phyloP scores from a whole-genome alignment of 257 asterid genomes.

The Solanum pimpinellifolium region DNA sequence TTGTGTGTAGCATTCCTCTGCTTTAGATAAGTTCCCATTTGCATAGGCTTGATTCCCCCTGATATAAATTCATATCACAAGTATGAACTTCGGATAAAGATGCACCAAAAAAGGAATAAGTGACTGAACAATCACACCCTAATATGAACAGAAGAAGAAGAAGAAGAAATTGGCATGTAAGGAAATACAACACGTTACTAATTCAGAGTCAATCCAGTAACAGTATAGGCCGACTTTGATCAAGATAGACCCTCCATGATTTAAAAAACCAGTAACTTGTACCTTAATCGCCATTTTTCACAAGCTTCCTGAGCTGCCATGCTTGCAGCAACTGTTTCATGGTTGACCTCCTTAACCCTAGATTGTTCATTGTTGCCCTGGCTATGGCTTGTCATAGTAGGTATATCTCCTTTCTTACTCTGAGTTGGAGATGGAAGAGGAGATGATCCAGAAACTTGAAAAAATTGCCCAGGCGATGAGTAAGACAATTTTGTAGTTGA shows the following conservation, averaged over 20 bases:
- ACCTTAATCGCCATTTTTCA: slow-evolving; percentile 96
- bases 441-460: slow-evolving; percentile 41
- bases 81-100: slow-evolving; percentile 1
- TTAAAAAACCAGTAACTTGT: slow-evolving; percentile 1
- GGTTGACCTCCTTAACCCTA: slow-evolving; percentile 28
- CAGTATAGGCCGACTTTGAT: not conserved
- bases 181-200: not conserved
- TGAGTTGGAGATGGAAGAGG: slow-evolving; percentile 28
- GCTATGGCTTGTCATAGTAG: slow-evolving; percentile 22
- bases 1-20: slow-evolving; percentile 78
- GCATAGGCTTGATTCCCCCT: slow-evolving; percentile 99
- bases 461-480: slow-evolving; percentile 23
- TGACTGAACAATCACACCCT: not conserved
- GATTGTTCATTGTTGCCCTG: slow-evolving; percentile 25
- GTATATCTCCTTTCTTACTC: slow-evolving; percentile 28
- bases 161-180: not conserved
- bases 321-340: slow-evolving; percentile 34
- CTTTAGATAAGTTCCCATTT: slow-evolving; percentile 64
- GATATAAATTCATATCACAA: slow-evolving; percentile 21
- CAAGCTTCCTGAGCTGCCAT: slow-evolving; percentile 80
- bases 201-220: not conserved
- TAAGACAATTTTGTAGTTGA: slow-evolving; percentile 32
- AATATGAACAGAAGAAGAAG: not conserved
- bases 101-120: not conserved
- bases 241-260: not conserved